These are phyloP conservation scores for Pestalotiopsis sp. DNA, from an alignment of 2,329 filamentous ascomycete genomes.

Conservation along the genomic window DNA sequence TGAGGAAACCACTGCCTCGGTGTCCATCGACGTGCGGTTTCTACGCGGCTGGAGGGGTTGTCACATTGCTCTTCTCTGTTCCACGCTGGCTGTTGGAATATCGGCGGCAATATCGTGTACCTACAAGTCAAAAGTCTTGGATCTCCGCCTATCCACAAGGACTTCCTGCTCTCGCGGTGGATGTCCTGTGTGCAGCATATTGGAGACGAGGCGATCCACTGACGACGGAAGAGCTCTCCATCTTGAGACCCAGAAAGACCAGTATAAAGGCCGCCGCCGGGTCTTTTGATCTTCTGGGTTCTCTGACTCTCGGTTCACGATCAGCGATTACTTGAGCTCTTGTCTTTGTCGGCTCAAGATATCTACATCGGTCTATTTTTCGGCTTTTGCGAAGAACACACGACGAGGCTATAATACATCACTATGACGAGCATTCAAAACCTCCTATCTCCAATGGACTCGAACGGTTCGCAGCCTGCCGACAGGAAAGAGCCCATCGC, in stretches of 20 bases:
- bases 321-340: not conserved
- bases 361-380: not conserved
- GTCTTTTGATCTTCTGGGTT: not conserved
- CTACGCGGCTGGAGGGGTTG: too few relatives aligned
- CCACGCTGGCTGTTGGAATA: too few relatives aligned
- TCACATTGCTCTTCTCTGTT: too few relatives aligned
- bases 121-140: too few relatives aligned
- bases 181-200: conserved; percentile 8
- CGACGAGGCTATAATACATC: not conserved
- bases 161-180: not conserved
- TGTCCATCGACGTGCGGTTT: too few relatives aligned
- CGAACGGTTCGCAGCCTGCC: not conserved
- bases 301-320: not conserved
- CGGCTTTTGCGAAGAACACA: not conserved
- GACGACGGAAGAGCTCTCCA: not conserved
- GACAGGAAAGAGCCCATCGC: not conserved
- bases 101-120: too few relatives aligned
- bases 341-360: not conserved
- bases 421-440: conserved; percentile 31
- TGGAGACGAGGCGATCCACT: conserved; percentile 13
- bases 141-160: not conserved
- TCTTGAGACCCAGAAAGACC: not conserved
- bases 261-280: not conserved
- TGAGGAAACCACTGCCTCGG: too few relatives aligned
- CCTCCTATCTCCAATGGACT: conserved; percentile 26